These are phyloP conservation scores for Phalaenopsis aphrodite DNA, from an alignment of 106 monocot species.

Conservation along the genomic window DNA sequence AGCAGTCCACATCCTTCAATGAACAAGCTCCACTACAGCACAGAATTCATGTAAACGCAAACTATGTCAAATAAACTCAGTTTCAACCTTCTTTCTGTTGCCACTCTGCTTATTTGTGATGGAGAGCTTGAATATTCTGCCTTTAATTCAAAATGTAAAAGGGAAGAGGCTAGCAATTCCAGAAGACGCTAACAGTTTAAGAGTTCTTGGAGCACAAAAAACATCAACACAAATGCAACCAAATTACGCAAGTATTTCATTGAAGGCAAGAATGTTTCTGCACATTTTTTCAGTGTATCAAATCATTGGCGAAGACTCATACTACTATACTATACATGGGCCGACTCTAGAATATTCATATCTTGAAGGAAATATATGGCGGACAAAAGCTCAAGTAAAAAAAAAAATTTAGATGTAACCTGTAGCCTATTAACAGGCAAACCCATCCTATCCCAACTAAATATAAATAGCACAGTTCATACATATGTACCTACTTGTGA, in stretches of 20 bases:
- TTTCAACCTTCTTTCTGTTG: not conserved
- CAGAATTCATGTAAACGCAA: no score
- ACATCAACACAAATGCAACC: not conserved
- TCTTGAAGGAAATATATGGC: not conserved
- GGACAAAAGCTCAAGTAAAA: not conserved
- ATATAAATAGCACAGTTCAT: not conserved
- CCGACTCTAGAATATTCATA: not conserved
- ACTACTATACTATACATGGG: conserved; percentile 2
- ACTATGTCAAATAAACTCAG: not conserved
- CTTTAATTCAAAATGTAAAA: no score
- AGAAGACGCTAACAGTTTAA: not conserved
- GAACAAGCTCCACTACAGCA: no score
- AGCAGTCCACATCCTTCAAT: no score
- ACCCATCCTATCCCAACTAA: not conserved
- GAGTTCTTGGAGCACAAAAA: not conserved
- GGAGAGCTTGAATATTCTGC: no score
- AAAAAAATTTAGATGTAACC: not conserved
- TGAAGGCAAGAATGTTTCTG: not conserved
- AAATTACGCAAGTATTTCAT: not conserved
- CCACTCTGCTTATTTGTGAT: not conserved
- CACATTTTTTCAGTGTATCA: not conserved
- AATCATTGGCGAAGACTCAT: not conserved
- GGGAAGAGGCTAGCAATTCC: not conserved
- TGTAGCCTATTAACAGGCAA: not conserved
- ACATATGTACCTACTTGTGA: not conserved